Base-by-base conservation (phyloP, 768 basidiomycete species). In the Amanita polypyramis region DNA sequence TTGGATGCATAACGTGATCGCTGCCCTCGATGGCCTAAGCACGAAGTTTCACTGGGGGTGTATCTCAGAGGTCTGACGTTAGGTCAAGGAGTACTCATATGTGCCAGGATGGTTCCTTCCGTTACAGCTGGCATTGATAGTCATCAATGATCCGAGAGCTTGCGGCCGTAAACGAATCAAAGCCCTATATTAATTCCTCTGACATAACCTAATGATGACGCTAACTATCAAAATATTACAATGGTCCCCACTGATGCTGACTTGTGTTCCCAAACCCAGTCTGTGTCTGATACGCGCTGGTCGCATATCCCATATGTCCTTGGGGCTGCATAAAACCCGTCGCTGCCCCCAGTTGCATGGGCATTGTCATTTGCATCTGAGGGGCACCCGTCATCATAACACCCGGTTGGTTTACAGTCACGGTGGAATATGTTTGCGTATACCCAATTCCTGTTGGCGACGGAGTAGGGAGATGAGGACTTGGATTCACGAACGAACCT, bases 361-460 rank as follows among this genome's bases (percentile, higher is more conserved):
- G 44, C 44, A 45, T 45, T 39, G 46, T 2, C 46, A 47, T 47
- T 35, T 39, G 45, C 45, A 46, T 38, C 46, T 47, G 46, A 3
- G 46, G 46, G 4, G n/a, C 20, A 34, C 46, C 46, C 4, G 46
- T n/a, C 38, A 40, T 38, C 34, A 30, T 37, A 15, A 47, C 20
- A 6, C 36, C 46, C 14, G 46, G 36, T 5, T 33, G 36, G 17
- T 14, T 23, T 23, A 39, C 8, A 20, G 46, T 32, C 6, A 47
- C 25, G 15, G 46, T 38, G 29, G 30, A 27, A 9, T 47, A 34
- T 2, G 34, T 34, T 27, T 49, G 44, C 32, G 21, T 34, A 12
- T 49, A 42, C 21, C 32, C 23, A 20, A 32, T 17, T n/a, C 30
- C 47, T 4, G n/a, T n/a, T n/a, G 47, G 47, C 10, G 47, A 48